A percentile compares a stretch with the other conserved stretches of the same genome.
These are phyloP conservation scores for Stromatinia cepivora DNA, from an alignment of 2,329 filamentous ascomycete genomes.

Conservation along the genomic window DNA sequence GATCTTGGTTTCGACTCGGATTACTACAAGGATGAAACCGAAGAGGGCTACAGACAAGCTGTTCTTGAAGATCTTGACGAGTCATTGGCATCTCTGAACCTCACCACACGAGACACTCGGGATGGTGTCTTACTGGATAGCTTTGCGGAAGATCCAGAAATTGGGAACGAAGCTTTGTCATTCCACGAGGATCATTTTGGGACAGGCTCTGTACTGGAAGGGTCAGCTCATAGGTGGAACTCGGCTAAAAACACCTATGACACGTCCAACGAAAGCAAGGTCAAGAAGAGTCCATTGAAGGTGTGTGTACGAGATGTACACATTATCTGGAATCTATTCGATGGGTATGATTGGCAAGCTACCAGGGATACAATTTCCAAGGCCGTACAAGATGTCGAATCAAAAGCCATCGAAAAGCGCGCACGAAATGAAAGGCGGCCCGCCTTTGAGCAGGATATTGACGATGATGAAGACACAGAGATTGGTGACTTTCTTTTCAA, in stretches of 20 bases:
- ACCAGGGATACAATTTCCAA: conserved; percentile 85
- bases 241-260: conserved; percentile 75
- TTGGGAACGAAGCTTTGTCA: conserved; percentile 62
- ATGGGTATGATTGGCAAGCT: conserved; percentile 93
- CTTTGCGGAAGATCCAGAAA: conserved; percentile 43
- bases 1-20: conserved; percentile 47
- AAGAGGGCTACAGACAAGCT: conserved; percentile 35
- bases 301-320: conserved; percentile 83
- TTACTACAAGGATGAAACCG: conserved; percentile 48
- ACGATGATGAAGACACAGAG: conserved; percentile 80
- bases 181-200: conserved; percentile 80
- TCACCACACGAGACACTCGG: conserved; percentile 44
- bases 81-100: conserved; percentile 33
- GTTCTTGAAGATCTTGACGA: conserved; percentile 46
- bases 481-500: conserved; percentile 98
- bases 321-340: conserved; percentile 95
- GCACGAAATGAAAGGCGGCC: conserved; percentile 57
- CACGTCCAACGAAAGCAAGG: conserved; percentile 59
- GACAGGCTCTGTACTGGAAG: conserved; percentile 58
- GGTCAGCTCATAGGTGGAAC: conserved; percentile 77
- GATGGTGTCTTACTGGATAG: conserved; percentile 51
- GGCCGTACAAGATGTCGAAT: conserved; percentile 84
- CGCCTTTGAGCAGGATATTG: conserved; percentile 62
- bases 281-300: conserved; percentile 69
- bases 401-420: conserved; percentile 74